Conservation (phyloP, 2,329 filamentous ascomycete genomes). For the Colletotrichum musicola region DNA sequence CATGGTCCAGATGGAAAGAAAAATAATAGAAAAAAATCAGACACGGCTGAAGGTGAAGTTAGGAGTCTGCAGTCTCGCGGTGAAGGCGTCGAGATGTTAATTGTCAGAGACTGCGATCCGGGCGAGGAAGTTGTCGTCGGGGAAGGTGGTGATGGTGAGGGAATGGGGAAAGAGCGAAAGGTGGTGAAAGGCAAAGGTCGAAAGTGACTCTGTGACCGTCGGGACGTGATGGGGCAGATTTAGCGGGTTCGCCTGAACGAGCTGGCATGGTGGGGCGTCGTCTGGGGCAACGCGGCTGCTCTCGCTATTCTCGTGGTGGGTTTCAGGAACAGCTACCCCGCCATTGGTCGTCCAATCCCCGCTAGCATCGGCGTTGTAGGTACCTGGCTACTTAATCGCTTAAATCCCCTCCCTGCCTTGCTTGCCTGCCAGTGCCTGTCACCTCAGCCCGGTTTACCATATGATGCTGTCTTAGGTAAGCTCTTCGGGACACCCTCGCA, state of each 20-base stretch:
- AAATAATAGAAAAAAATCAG: slow-evolving; percentile 1
- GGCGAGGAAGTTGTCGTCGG: slow-evolving; percentile 15
- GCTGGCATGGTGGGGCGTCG: slow-evolving; percentile 29
- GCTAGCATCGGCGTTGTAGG: slow-evolving; percentile 3
- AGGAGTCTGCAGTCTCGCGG: slow-evolving; percentile 30
- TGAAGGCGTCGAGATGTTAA: slow-evolving; percentile 8
- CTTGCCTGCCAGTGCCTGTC: slow-evolving; percentile 7
- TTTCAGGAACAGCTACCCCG: slow-evolving; percentile 33
- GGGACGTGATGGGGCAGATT: slow-evolving; percentile 25
- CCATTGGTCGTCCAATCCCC: slow-evolving; percentile 24
- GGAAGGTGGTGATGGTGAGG: slow-evolving; percentile 8
- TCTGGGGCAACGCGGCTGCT: slow-evolving; percentile 29
- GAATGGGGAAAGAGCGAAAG: neutral
- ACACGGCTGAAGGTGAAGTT: neutral
- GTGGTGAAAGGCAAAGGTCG: neutral
- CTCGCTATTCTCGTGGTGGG: slow-evolving; percentile 15
- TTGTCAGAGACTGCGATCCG: slow-evolving; percentile 36
- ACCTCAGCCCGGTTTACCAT: neutral
- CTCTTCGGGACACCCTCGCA: neutral
- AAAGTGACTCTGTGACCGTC: no score
- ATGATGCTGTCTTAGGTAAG: no score
- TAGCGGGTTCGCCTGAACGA: slow-evolving; percentile 18
- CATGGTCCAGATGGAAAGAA: slow-evolving; percentile 26
- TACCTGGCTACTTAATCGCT: no score
- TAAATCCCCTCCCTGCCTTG: no score